A percentile compares a stretch with the other conserved stretches of the same genome.
phyloP scores from a whole-genome alignment of 306 rosid genomes.

The Glycine latifolia region DNA sequence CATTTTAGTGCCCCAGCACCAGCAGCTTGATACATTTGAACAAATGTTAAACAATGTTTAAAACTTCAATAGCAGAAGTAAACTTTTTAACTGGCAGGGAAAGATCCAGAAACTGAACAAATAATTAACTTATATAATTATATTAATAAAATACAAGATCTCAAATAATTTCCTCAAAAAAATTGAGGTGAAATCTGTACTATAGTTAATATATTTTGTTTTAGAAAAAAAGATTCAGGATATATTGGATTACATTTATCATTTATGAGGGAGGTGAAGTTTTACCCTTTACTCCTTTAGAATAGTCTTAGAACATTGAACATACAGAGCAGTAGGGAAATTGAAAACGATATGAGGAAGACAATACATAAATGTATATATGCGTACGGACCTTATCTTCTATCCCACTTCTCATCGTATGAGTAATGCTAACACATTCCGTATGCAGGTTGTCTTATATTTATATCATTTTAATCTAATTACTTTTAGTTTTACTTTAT shows the following conservation, averaged over 20 bases:
- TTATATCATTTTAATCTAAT: neutral
- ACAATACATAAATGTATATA: conserved; percentile 15
- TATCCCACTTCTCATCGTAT: neutral
- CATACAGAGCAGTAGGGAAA: conserved; percentile 23
- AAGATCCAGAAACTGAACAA: no score
- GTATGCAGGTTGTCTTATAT: no score
- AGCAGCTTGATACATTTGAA: neutral
- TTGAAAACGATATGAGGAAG: conserved; percentile 32
- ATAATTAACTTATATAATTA: no score
- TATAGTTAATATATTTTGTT: neutral
- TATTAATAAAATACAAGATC: no score
- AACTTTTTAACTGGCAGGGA: neutral
- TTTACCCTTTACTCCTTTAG: no score
- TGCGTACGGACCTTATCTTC: conserved; percentile 50
- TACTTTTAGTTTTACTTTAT: no score
- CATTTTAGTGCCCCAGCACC: neutral
- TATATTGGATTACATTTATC: neutral
- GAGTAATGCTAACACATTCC: no score
- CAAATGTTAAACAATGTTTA: neutral
- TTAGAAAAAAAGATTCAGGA: neutral
- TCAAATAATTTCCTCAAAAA: no score
- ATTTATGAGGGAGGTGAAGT: neutral
- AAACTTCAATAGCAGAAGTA: neutral
- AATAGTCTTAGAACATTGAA: neutral
- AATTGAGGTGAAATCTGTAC: neutral